Percentiles rank a stretch among this genome's conserved stretches.
Evolutionary conservation across 1,284 basidiomycete species (phyloP).

Genomic region (Fistulinella staudtii): DNA sequence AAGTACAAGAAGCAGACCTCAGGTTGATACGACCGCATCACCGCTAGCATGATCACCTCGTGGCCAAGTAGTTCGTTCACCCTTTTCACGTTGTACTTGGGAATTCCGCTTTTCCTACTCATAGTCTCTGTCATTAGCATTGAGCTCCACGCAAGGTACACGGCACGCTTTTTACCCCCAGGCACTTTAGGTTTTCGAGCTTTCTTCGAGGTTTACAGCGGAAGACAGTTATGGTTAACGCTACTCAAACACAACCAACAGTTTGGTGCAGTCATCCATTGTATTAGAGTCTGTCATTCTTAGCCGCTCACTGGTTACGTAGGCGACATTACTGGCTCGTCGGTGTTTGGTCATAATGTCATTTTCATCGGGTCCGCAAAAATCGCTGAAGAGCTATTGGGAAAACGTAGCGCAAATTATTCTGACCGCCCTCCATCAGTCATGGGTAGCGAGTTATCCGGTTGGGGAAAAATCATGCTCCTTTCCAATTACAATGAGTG

Average conservation of each 20-base stretch:
- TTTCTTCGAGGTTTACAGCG: neutral
- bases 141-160: neutral
- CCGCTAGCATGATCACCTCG: too few relatives aligned
- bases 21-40: too few relatives aligned
- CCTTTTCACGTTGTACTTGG: too few relatives aligned
- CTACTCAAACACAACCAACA: neutral
- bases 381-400: conserved; percentile 16
- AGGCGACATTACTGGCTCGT: conserved; percentile 13
- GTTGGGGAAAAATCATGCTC: conserved; percentile 26
- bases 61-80: too few relatives aligned
- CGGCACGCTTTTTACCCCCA: neutral
- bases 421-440: conserved; percentile 17
- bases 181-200: neutral
- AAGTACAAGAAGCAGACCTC: too few relatives aligned
- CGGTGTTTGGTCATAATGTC: conserved; percentile 7
- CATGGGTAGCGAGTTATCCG: conserved; percentile 23
- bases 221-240: neutral
- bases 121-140: too few relatives aligned
- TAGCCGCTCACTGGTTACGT: neutral
- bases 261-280: neutral
- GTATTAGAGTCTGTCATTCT: neutral
- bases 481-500: conserved; percentile 21
- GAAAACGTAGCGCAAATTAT: conserved; percentile 18
- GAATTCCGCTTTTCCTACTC: too few relatives aligned
- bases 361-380: conserved; percentile 13